Evolutionary conservation across 306 rosid genomes (phyloP), one percentile per base, ranked within the genome.

Genomic region (Glycine tomentella): DNA sequence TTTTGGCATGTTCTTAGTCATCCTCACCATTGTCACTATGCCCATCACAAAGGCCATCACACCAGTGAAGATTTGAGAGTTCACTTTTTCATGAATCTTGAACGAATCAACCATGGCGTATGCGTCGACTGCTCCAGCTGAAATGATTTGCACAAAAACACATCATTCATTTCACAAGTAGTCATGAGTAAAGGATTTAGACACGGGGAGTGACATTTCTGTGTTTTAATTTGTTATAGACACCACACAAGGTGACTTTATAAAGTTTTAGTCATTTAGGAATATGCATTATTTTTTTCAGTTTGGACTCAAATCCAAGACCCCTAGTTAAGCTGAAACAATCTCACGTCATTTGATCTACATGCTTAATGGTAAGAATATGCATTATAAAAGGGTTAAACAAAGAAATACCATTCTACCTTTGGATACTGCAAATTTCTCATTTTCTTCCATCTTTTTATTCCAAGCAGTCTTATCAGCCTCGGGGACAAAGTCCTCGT

Each of bases 1-100:
- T 90, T 86, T 93, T 0, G 95, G 97, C 93, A 92, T 87, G 92
- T 79, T 91, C 25, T 85, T 80, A 4, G 91, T 91, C 84, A 93
- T 80, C 76, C 90, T 90, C 55, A 90, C 96, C 93, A 92, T 88
- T 40, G 99, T 82, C 16, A 92, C 70, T 7, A 93, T 86, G 7
- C 97, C 96, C 97, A 93, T 87, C 31, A 95, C 46, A 75, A 93
- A 88, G 53, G 98, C 91, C 93, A 95, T 79, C 33, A 93, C 75
- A 3, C 87, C 97, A 11, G 91, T 83, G 75, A 90, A 56, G 52
- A 95, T 57, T 74, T 91, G 93, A 0, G 89, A 84, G 78, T 88
- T 82, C 38, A 91, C 72, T 25, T 81, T 91, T 44, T 87, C 92
- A 25, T 90, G 85, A 70, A 84, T 79, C 84, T 82, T 84, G 82